These are phyloP conservation scores for Naganishia onofrii DNA, from an alignment of 768 basidiomycete species.

Conservation along the genomic window DNA sequence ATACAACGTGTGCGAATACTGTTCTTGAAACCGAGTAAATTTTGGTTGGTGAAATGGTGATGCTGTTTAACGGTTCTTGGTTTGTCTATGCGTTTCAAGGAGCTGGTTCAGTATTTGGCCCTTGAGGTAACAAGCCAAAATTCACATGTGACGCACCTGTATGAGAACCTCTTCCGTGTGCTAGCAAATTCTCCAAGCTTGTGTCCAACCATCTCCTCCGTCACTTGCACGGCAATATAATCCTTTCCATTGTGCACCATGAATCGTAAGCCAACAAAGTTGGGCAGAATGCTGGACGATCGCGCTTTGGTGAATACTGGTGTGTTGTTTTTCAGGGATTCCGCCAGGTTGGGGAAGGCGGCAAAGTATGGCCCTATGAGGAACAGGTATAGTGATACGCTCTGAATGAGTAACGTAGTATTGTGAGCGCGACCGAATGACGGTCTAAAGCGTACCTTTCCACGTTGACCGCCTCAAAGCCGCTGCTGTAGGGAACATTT, in stretches of 20 bases:
- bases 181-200: slow-evolving; percentile 92
- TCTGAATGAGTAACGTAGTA: neutral
- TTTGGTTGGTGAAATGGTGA: neutral
- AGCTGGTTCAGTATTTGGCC: neutral
- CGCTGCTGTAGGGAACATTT: slow-evolving; percentile 36
- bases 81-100: slow-evolving; percentile 11
- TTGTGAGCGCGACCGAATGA: neutral
- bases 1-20: slow-evolving; percentile 21
- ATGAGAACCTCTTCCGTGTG: slow-evolving; percentile 81
- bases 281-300: slow-evolving; percentile 87
- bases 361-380: slow-evolving; percentile 87
- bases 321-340: slow-evolving; percentile 74
- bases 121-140: neutral
- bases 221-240: slow-evolving; percentile 78
- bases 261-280: slow-evolving; percentile 88
- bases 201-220: slow-evolving; percentile 98
- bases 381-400: neutral
- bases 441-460: slow-evolving; percentile 51
- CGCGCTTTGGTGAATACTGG: slow-evolving; percentile 85
- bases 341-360: slow-evolving; percentile 79
- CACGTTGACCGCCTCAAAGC: slow-evolving; percentile 52
- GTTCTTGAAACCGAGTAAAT: neutral
- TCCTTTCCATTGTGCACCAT: slow-evolving; percentile 92
- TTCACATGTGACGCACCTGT: slow-evolving; percentile 62
- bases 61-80: slow-evolving; percentile 31